Evolutionary conservation across 176 grass and related monocot genomes (phyloP).

Genomic region (Tillandsia fasciculata): DNA sequence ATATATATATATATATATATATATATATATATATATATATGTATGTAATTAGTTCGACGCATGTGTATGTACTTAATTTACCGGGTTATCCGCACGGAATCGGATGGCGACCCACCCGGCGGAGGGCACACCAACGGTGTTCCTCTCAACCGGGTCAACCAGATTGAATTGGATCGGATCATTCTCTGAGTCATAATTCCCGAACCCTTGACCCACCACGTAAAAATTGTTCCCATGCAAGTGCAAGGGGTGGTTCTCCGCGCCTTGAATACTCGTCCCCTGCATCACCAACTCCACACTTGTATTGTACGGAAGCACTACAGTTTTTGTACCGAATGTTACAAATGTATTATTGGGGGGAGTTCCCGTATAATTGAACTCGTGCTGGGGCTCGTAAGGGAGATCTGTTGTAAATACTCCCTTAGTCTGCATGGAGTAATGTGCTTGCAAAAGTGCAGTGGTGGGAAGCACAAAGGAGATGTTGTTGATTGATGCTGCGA

Average conservation of each 20-base stretch:
- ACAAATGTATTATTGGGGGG: slow-evolving; percentile 56
- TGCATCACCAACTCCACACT: slow-evolving; percentile 43
- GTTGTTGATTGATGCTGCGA: slow-evolving; percentile 67
- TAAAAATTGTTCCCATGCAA: slow-evolving; percentile 10
- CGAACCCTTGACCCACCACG: slow-evolving; percentile 13
- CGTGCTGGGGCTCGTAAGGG: slow-evolving; percentile 8
- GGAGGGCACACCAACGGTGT: slow-evolving; percentile 2
- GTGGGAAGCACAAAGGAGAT: slow-evolving; percentile 42
- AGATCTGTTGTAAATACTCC: slow-evolving; percentile 52
- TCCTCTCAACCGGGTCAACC: slow-evolving; percentile 10
- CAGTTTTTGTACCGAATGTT: slow-evolving; percentile 38
- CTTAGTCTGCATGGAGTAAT: slow-evolving; percentile 36
- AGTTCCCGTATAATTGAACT: slow-evolving; percentile 67
- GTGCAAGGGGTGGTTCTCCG: slow-evolving; percentile 14
- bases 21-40: too few species aligned
- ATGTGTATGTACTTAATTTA: neutral
- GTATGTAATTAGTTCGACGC: too few species aligned
- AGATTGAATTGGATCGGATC: slow-evolving; percentile 5
- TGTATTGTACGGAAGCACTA: slow-evolving; percentile 48
- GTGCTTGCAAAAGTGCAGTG: slow-evolving; percentile 43
- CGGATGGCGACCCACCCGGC: slow-evolving; percentile 6
- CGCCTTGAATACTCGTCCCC: slow-evolving; percentile 7
- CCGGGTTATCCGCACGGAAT: neutral
- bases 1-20: too few species aligned
- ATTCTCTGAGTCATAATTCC: slow-evolving; percentile 1